Evolutionary conservation across 805 yeast species (phyloP).

Genomic region (Aciculoconidium aculeatum): DNA sequence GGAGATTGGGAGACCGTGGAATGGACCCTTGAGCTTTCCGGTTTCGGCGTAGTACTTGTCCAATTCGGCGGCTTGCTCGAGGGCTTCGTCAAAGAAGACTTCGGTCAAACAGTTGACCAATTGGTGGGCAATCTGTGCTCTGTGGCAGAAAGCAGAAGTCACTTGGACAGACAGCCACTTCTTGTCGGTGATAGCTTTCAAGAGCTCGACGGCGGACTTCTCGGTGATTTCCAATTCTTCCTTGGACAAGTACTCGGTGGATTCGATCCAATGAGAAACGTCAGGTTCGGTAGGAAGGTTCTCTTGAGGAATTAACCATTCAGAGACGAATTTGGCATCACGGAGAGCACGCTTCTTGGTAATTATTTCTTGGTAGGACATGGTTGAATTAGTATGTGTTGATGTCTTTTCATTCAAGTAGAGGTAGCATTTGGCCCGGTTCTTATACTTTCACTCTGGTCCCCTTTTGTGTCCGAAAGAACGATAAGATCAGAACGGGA

Average conservation of each 20-base stretch:
- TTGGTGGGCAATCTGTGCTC: constrained; percentile 57
- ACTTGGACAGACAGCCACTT: constrained; percentile 41
- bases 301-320: constrained; percentile 38
- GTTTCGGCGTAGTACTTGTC: constrained; percentile 16
- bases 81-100: constrained; percentile 26
- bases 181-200: constrained; percentile 20
- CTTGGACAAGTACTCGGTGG: constrained; percentile 27
- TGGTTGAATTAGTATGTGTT: no score
- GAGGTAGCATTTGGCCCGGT: no score
- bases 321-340: constrained; percentile 35
- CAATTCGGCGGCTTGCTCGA: constrained; percentile 17
- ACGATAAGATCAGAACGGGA: no score
- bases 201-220: constrained; percentile 20
- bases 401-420: no score
- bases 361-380: constrained; percentile 36
- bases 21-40: constrained; percentile 18
- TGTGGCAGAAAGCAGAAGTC: constrained; percentile 49
- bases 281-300: constrained; percentile 32
- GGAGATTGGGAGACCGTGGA: constrained; percentile 27
- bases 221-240: constrained; percentile 38
- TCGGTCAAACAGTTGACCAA: constrained; percentile 37
- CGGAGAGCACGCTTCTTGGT: constrained; percentile 35
- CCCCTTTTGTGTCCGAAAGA: no score
- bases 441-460: no score
- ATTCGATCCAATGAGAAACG: constrained; percentile 30